Conservation (phyloP, 306 rosid species). For the Senna tora region DNA sequence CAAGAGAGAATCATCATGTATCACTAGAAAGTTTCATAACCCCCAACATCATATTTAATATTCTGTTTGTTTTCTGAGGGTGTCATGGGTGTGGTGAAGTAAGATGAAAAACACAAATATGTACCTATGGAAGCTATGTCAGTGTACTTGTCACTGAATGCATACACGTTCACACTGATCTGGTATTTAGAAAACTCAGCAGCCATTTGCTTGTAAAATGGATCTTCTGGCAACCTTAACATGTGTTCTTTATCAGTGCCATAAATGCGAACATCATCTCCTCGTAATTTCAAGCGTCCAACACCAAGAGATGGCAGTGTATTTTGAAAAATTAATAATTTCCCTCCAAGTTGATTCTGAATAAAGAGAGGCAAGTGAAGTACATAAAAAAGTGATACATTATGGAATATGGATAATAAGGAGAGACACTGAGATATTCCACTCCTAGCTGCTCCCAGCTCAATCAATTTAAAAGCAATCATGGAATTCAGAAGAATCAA, state of each 20-base stretch:
- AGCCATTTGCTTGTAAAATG: slow-evolving; percentile 98
- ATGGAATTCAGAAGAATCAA: background rate
- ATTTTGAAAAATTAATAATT: slow-evolving; percentile 89
- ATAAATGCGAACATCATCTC: slow-evolving; percentile 90
- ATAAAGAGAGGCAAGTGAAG: slow-evolving; percentile 30
- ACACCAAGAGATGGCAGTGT: slow-evolving; percentile 93
- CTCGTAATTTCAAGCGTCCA: slow-evolving; percentile 94
- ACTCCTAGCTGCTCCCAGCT: background rate
- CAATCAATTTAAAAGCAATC: background rate
- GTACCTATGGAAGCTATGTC: slow-evolving; percentile 96
- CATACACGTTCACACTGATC: slow-evolving; percentile 77
- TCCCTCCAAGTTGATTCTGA: slow-evolving; percentile 96
- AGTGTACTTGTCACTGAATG: slow-evolving; percentile 96
- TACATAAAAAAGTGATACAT: slow-evolving; percentile 35
- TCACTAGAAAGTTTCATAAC: slow-evolving; percentile 28
- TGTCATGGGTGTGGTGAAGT: background rate
- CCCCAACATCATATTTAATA: slow-evolving; percentile 16
- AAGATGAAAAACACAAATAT: slow-evolving; percentile 4
- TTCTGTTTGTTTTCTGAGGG: too few species aligned
- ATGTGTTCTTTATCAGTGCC: slow-evolving; percentile 93
- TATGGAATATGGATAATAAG: too few species aligned
- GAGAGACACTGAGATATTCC: background rate
- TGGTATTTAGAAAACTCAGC: slow-evolving; percentile 94
- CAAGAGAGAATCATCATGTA: slow-evolving; percentile 31
- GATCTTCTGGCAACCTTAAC: slow-evolving; percentile 89